Percentiles rank a stretch among this genome's conserved stretches.
Evolutionary conservation across 352 stramenopile species (phyloP).

Genomic region (Pythium dissimile): DNA sequence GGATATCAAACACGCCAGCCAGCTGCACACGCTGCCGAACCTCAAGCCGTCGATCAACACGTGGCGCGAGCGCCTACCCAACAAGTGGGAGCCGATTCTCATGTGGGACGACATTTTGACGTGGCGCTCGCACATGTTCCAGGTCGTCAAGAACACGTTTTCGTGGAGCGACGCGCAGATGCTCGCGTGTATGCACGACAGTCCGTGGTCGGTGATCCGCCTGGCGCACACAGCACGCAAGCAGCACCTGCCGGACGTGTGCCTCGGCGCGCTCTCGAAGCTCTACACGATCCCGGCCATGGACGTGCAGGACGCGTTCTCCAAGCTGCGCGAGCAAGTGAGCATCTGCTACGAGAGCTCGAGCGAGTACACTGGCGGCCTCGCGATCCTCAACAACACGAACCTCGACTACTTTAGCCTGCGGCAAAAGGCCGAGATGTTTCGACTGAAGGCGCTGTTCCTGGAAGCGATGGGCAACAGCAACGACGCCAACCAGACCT

Average conservation of each 20-base stretch:
- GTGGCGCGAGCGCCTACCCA: slow-evolving; percentile 90
- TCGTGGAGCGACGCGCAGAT: slow-evolving; percentile 87
- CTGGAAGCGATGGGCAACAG: slow-evolving; percentile 77
- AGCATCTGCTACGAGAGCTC: slow-evolving; percentile 90
- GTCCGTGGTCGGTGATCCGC: slow-evolving; percentile 91
- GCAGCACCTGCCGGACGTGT: slow-evolving; percentile 87
- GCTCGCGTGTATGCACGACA: slow-evolving; percentile 90
- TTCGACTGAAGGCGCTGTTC: slow-evolving; percentile 90
- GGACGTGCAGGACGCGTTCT: slow-evolving; percentile 92
- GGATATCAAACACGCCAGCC: slow-evolving; percentile 82
- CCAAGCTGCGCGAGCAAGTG: slow-evolving; percentile 91
- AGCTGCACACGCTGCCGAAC: slow-evolving; percentile 84
- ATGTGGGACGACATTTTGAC: slow-evolving; percentile 93
- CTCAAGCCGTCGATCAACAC: slow-evolving; percentile 91
- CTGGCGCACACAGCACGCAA: slow-evolving; percentile 89
- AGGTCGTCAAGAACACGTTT: slow-evolving; percentile 87
- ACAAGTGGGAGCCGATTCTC: slow-evolving; percentile 92
- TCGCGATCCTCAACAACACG: slow-evolving; percentile 92
- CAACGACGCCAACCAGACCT: slow-evolving; percentile 87
- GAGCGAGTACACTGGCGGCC: slow-evolving; percentile 79
- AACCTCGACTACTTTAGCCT: slow-evolving; percentile 92
- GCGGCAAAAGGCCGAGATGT: slow-evolving; percentile 91
- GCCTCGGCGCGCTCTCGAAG: slow-evolving; percentile 79
- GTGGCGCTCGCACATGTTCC: slow-evolving; percentile 93
- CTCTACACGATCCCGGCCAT: slow-evolving; percentile 88